phyloP scores from a whole-genome alignment of 129 eudicot genomes.

The Smallanthus sonchifolius region DNA sequence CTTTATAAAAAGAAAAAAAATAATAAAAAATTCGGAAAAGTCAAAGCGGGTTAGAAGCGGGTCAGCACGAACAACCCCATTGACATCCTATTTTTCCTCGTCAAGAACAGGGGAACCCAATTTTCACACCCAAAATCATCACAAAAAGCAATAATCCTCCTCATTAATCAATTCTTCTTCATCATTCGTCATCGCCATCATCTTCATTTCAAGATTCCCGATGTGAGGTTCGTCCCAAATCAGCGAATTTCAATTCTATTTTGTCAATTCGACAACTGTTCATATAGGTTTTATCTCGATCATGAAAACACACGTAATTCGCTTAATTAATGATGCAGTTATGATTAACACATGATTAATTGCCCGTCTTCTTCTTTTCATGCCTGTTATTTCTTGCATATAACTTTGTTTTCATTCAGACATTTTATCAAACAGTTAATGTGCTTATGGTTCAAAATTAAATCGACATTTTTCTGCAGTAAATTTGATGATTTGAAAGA shows the following conservation, averaged over 20 bases:
- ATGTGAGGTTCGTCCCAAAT: slow-evolving; percentile 19
- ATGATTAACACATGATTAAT: not conserved
- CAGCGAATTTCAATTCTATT: slow-evolving; percentile 5
- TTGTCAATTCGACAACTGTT: slow-evolving; percentile 14
- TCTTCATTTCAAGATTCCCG: slow-evolving; percentile 11
- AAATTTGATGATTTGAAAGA: slow-evolving; percentile 23
- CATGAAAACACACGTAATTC: not conserved
- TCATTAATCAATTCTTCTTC: not conserved
- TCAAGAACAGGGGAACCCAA: slow-evolving; percentile 5
- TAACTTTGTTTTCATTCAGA: not conserved
- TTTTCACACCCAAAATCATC: slow-evolving; percentile 20
- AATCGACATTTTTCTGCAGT: slow-evolving; percentile 12
- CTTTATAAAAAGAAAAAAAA: not conserved
- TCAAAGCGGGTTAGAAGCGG: slow-evolving; percentile 18
- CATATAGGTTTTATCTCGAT: slow-evolving; percentile 6
- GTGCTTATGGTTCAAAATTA: not conserved
- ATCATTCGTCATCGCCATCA: not conserved
- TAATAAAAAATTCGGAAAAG: not conserved
- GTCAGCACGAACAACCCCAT: slow-evolving; percentile 26
- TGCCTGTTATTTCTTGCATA: not conserved
- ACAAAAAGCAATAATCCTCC: slow-evolving; percentile 4
- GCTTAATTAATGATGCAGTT: not conserved
- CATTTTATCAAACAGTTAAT: not conserved
- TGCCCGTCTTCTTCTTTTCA: not conserved
- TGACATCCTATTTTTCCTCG: not conserved